A percentile compares a stretch with the other conserved stretches of the same genome.
These are phyloP conservation scores for Candolleomyces eurysporus DNA, from an alignment of 768 basidiomycete species.

Conservation along the genomic window DNA sequence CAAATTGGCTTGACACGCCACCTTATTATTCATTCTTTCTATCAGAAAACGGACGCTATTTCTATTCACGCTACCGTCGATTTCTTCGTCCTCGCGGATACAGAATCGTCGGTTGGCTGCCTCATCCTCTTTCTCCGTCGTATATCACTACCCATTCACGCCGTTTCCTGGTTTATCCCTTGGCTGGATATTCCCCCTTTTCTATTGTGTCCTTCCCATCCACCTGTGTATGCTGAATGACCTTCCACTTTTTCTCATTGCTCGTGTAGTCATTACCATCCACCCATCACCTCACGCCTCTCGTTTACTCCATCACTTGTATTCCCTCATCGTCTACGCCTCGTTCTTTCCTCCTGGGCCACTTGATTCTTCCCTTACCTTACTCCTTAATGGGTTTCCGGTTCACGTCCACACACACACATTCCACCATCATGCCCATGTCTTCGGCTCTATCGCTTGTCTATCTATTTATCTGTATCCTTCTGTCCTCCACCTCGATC, in stretches of 20 bases:
- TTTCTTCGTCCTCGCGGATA: constrained; percentile 5
- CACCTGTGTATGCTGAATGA: constrained; percentile 5
- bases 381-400: constrained; percentile 9
- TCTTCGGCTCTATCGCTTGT: constrained; percentile 5
- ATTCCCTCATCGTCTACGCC: constrained; percentile 6
- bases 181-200: constrained; percentile 7
- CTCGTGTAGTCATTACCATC: constrained; percentile 9
- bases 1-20: not conserved
- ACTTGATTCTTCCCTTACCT: constrained; percentile 20
- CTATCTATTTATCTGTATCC: constrained; percentile 45
- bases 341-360: constrained; percentile 9
- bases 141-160: constrained; percentile 12
- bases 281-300: not conserved
- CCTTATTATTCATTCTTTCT: not conserved
- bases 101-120: constrained; percentile 7
- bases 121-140: constrained; percentile 11
- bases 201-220: constrained; percentile 11
- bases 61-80: constrained; percentile 48
- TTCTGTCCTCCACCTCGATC: constrained; percentile 60
- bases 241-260: constrained; percentile 14
- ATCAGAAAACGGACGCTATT: constrained; percentile 67
- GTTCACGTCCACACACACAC: constrained; percentile 12
- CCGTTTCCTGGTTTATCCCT: constrained; percentile 16
- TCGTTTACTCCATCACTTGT: constrained; percentile 11
- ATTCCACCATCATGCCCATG: constrained; percentile 13